Conservation (phyloP, 1,139 yeast species). For the Yamadazyma triangularis region DNA sequence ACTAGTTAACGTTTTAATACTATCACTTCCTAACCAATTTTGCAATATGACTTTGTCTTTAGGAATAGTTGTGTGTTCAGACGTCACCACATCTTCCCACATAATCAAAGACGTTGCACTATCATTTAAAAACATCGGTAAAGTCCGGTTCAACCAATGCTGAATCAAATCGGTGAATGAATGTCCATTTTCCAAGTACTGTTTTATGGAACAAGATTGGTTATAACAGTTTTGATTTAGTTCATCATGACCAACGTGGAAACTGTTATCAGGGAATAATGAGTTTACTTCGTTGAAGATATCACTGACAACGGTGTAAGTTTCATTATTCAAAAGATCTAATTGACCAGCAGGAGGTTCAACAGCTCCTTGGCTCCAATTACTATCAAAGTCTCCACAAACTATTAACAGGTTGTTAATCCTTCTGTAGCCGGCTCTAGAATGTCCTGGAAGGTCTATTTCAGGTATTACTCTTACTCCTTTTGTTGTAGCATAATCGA, state of each 20-base stretch:
- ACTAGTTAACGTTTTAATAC: slow-evolving; percentile 25
- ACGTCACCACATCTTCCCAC: slow-evolving; percentile 48
- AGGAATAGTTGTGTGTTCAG: slow-evolving; percentile 20
- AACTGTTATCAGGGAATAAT: slow-evolving; percentile 32
- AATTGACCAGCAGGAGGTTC: slow-evolving; percentile 49
- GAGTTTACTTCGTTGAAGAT: slow-evolving; percentile 35
- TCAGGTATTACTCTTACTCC: slow-evolving; percentile 47
- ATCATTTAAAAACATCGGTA: slow-evolving; percentile 29
- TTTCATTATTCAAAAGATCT: slow-evolving; percentile 30
- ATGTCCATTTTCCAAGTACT: slow-evolving; percentile 15
- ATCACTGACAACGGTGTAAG: slow-evolving; percentile 30
- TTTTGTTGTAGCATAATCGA: slow-evolving; percentile 31
- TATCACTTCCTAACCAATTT: slow-evolving; percentile 32
- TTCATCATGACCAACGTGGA: slow-evolving; percentile 49
- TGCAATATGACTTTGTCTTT: slow-evolving; percentile 28
- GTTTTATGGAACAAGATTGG: slow-evolving; percentile 2
- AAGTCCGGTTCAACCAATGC: slow-evolving; percentile 33
- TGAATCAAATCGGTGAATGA: slow-evolving; percentile 26
- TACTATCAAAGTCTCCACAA: slow-evolving; percentile 21
- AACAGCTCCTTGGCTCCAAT: slow-evolving; percentile 33
- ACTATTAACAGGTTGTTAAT: slow-evolving; percentile 30
- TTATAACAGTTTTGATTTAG: slow-evolving; percentile 35
- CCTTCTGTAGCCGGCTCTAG: slow-evolving; percentile 41
- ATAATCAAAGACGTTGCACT: slow-evolving; percentile 26
- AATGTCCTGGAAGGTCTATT: slow-evolving; percentile 47